These are phyloP conservation scores for Trichoderma semiorbis DNA, from an alignment of 2,329 filamentous ascomycete genomes.

Conservation along the genomic window DNA sequence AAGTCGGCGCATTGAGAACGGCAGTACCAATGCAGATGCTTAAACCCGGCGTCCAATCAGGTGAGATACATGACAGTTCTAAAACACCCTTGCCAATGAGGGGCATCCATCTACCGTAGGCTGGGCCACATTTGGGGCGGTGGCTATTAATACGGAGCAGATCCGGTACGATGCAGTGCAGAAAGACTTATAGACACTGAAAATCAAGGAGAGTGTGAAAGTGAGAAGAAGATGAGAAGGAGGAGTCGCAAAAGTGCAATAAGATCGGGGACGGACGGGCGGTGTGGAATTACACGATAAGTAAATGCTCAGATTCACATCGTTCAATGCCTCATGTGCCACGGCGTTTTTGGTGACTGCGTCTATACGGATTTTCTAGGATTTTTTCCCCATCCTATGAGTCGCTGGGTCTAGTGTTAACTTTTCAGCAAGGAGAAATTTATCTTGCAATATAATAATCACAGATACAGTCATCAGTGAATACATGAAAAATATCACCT, in stretches of 20 bases:
- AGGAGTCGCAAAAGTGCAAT: not conserved
- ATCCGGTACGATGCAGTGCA: not conserved
- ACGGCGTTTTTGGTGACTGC: not conserved
- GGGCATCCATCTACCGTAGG: not conserved
- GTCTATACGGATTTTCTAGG: not conserved
- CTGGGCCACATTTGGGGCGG: not conserved
- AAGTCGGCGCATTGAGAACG: not conserved
- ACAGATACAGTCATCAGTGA: not conserved
- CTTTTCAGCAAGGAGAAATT: not conserved
- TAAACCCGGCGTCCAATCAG: slow-evolving; percentile 11
- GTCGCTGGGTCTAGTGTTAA: not conserved
- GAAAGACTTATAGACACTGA: not conserved
- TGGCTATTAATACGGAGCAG: not conserved
- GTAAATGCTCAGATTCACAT: not conserved
- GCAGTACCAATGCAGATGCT: slow-evolving; percentile 1
- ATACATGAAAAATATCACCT: not conserved
- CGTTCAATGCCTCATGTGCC: not conserved
- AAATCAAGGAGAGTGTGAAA: not conserved
- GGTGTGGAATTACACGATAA: not conserved
- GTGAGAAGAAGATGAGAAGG: not conserved
- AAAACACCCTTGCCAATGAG: slow-evolving; percentile 8
- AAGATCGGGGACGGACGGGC: not conserved
- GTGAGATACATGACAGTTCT: slow-evolving; percentile 14
- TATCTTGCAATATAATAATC: not conserved
- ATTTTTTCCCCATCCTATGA: too few species aligned